Evolutionary conservation across 2,329 filamentous ascomycete species (phyloP), one percentile per base, ranked within the genome.

Genomic region (Stemphylium beticola): DNA sequence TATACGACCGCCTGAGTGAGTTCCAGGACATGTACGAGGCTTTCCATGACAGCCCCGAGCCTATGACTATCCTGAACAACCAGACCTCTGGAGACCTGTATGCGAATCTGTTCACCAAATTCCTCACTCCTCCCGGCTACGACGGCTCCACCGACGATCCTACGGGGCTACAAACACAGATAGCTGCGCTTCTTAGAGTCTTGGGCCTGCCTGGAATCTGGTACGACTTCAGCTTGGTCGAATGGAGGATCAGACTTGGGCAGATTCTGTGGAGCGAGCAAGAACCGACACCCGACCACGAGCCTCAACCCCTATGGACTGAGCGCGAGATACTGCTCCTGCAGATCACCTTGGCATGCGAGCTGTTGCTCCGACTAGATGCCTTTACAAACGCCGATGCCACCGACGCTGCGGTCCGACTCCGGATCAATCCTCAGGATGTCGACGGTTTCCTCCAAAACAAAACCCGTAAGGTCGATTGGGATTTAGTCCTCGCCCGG

Each of bases 141-240:
- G 65, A 77, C 57, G 61, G 65, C 31, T 39, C 82, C 78, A 44
- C 81, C 76, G 60, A 81, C 82, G 53, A 83, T 83, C 57, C 87
- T 84, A 74, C 81, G 77, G 67, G 87, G 49, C 77, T 92, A 17
- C 82, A 87, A 38, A 86, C 89, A 32, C 89, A 92, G 68, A 90
- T 91, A 51, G 81, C 87, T 61, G 83, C 86, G 4, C 76, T 92
- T 15, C 81, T 91, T 40, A 85, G 85, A 67, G 83, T 88, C 9
- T 79, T 92, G 39, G 84, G 83, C 0, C 77, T 84, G 7, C 81
- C 86, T 49, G 87, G 88, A 51, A 83, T 90, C 40, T 92, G 89
- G 89, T 82, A 89, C 46, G 88, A 92, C 72, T 89, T 92, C 61
- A 88, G 87, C 17, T 81, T 87, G 29, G 86, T 91, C 6, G 88